Conservation (phyloP, 129 eudicot genomes). For the Flaveria sonorensis region DNA sequence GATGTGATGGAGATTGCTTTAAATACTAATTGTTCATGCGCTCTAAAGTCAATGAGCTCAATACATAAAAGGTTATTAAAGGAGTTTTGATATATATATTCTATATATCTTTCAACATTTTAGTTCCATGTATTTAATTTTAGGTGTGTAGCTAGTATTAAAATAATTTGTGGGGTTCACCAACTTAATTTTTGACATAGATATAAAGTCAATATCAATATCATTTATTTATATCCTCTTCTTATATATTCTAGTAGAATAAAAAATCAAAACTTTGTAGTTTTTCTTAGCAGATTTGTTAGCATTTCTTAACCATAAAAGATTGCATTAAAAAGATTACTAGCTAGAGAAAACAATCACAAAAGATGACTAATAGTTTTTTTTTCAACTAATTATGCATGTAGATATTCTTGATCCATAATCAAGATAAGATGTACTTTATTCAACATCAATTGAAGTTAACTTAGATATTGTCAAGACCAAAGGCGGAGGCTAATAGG, state of each 20-base stretch:
- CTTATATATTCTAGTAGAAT: neutral
- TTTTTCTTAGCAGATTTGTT: neutral
- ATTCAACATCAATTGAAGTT: neutral
- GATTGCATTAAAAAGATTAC: no score
- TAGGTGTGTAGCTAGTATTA: neutral
- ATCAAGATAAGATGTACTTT: neutral
- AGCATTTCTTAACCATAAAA: no score
- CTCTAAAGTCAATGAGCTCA: neutral
- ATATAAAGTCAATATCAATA: constrained; percentile 5
- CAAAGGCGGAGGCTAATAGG: no score
- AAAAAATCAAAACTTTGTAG: constrained; percentile 10
- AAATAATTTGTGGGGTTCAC: no score
- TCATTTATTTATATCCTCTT: neutral
- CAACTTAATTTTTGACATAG: neutral
- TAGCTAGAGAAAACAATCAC: no score
- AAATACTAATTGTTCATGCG: neutral
- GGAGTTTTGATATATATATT: neutral
- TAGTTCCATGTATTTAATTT: neutral
- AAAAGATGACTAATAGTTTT: no score
- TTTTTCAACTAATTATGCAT: neutral
- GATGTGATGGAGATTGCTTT: neutral
- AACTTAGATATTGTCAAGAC: no score
- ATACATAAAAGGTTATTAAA: neutral
- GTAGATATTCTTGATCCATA: constrained; percentile 3
- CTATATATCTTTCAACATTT: neutral